These are phyloP conservation scores for Boletus sp. DNA, from an alignment of 1,284 basidiomycete species.

Conservation along the genomic window DNA sequence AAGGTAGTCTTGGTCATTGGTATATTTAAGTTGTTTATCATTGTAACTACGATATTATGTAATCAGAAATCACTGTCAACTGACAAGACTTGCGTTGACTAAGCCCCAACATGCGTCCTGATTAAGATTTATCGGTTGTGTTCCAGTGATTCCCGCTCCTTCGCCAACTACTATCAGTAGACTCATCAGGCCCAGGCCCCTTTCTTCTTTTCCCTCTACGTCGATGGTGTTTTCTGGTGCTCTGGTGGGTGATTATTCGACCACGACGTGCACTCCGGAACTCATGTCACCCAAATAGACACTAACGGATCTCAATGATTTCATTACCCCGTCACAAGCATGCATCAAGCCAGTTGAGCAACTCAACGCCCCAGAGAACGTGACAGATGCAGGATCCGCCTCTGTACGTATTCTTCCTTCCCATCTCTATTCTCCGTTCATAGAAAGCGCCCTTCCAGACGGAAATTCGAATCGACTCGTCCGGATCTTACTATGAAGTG, in stretches of 20 bases:
- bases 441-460: constrained; percentile 50
- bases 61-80: no score
- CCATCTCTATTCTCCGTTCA: constrained; percentile 1
- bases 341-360: constrained; percentile 97
- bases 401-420: constrained; percentile 43
- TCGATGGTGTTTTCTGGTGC: constrained; percentile 90
- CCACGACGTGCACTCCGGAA: neutral
- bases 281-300: constrained; percentile 47
- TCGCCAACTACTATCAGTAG: neutral
- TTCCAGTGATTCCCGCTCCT: constrained; percentile 5
- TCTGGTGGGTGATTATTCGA: constrained; percentile 53
- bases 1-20: no score
- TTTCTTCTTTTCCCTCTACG: neutral
- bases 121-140: neutral
- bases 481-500: constrained; percentile 80
- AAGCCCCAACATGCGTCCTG: neutral
- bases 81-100: neutral
- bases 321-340: constrained; percentile 94
- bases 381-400: constrained; percentile 54
- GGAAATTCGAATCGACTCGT: constrained; percentile 83
- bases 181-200: neutral
- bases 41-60: no score
- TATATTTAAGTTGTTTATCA: no score
- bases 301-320: constrained; percentile 96
- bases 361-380: constrained; percentile 44